Evolutionary conservation across 768 basidiomycete genomes (phyloP), one percentile per base, ranked within the genome.

Genomic region (Mycena capillaripes): DNA sequence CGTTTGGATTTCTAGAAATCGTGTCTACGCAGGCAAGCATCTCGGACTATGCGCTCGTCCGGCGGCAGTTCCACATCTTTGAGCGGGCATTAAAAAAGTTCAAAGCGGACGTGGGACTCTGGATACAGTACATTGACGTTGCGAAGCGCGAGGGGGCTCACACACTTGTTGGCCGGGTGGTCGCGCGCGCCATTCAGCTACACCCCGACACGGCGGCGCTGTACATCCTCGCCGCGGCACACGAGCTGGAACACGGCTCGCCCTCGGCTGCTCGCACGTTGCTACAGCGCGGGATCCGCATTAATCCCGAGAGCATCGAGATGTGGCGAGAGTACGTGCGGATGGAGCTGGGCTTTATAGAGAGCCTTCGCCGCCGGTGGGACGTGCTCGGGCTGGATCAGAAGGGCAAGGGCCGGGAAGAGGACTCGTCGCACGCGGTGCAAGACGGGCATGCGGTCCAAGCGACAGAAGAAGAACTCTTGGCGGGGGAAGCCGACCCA

Each of bases 321-420:
- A 85, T 98, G 81, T 98, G 97, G 97, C 86, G 86, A 25, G 96
- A 97, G 81, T 97, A 97, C 79, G 90, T 96, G 73, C 91, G 91
- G 79, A 95, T 98, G 90, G 97, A 98, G 80, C 82, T 97, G 6
- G 91, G 91, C 3, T 97, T 95, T 80, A 85, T 95, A 10, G 96
- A 97, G 83, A 89, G 89, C 17, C 82, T 97, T 57, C 85, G 94
- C 44, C 84, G 94, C 73, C 86, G 96, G 61, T 96, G 95, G 95
- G 90, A 86, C 53, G 84, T 95, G 10, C 84, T 97, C 23, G 96
- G 96, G 10, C 92, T 97, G 61, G 76, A 80, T 27, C 65, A 74
- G 25, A 79, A 83, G 59, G 79, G 73, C 19, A 83, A 82, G 53
- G 80, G 76, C 21, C 77, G 79, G 56, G 81, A 76, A 21, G 75